phyloP scores from a whole-genome alignment of 2,329 filamentous ascomycete genomes.

The Fusarium luffae region DNA sequence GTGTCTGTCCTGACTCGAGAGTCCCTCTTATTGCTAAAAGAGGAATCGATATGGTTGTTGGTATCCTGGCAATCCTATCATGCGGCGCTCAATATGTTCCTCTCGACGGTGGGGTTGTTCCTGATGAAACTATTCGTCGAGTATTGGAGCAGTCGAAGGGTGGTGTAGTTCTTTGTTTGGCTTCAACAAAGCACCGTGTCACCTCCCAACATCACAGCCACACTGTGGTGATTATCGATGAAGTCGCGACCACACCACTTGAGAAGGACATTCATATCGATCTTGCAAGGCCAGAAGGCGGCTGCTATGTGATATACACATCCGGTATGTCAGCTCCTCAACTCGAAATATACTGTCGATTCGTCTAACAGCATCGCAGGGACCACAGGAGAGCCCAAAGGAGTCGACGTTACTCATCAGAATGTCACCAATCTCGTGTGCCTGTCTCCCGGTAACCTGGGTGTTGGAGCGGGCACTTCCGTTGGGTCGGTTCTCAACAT shows the following conservation, averaged over 20 bases:
- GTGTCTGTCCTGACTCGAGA: conserved; percentile 58
- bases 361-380: conserved; percentile 42
- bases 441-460: conserved; percentile 61
- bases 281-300: conserved; percentile 51
- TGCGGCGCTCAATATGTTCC: conserved; percentile 70
- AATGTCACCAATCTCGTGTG: conserved; percentile 67
- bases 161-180: conserved; percentile 60
- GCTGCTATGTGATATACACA: conserved; percentile 65
- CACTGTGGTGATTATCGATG: conserved; percentile 47
- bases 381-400: conserved; percentile 68
- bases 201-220: conserved; percentile 41
- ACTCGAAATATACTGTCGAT: background rate
- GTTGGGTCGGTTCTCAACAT: conserved; percentile 68
- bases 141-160: conserved; percentile 61
- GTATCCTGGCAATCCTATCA: conserved; percentile 66
- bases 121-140: conserved; percentile 59
- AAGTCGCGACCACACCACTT: conserved; percentile 6
- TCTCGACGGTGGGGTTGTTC: conserved; percentile 65
- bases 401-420: conserved; percentile 66
- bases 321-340: conserved; percentile 53
- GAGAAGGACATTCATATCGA: conserved; percentile 42
- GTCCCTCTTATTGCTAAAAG: conserved; percentile 67
- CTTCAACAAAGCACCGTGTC: conserved; percentile 51
- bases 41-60: conserved; percentile 67
- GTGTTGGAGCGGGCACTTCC: conserved; percentile 60